Percentiles rank a stretch among this genome's conserved stretches.
Evolutionary conservation across 208 protist genomes (phyloP).

Genomic region (Leishmania turanica): DNA sequence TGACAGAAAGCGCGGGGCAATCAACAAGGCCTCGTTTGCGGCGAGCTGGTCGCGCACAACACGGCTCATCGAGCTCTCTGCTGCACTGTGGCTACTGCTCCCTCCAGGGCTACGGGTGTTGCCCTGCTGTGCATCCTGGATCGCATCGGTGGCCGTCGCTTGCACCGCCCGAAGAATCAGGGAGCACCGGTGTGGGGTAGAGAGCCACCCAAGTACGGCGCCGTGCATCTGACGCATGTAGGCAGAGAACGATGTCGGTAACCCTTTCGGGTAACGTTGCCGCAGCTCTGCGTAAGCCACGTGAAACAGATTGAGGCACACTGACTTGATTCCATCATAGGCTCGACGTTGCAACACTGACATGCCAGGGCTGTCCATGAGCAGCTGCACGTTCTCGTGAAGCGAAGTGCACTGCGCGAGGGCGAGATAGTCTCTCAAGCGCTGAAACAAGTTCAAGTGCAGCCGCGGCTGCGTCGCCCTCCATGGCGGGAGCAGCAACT

Average conservation of each 20-base stretch:
- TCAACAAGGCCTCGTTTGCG: slow-evolving; percentile 19
- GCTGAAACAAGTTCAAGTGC: slow-evolving; percentile 69
- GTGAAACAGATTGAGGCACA: slow-evolving; percentile 70
- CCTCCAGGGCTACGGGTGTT: not conserved
- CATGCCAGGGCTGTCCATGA: slow-evolving; percentile 66
- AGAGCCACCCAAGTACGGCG: slow-evolving; percentile 58
- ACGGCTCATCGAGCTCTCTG: not conserved
- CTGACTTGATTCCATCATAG: slow-evolving; percentile 75
- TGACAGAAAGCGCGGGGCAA: not conserved
- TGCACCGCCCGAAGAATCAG: slow-evolving; percentile 15
- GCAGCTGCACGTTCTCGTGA: slow-evolving; percentile 46
- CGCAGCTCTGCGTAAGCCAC: slow-evolving; percentile 79
- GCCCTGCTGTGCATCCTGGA: not conserved
- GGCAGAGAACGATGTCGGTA: slow-evolving; percentile 40
- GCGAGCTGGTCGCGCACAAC: slow-evolving; percentile 11
- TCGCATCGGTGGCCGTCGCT: not conserved
- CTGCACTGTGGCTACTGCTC: not conserved
- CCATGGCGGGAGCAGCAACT: slow-evolving; percentile 51
- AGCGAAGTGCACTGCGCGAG: slow-evolving; percentile 49
- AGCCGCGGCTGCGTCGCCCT: slow-evolving; percentile 40
- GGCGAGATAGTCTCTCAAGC: slow-evolving; percentile 64
- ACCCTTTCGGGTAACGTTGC: slow-evolving; percentile 40
- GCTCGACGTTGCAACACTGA: slow-evolving; percentile 73
- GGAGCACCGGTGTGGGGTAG: slow-evolving; percentile 59
- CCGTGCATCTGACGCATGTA: slow-evolving; percentile 55